Percentiles rank a stretch among this genome's conserved stretches.
These are phyloP conservation scores for Mortierella sp. DNA, from an alignment of 371 early-diverging fungal species.

Conservation along the genomic window DNA sequence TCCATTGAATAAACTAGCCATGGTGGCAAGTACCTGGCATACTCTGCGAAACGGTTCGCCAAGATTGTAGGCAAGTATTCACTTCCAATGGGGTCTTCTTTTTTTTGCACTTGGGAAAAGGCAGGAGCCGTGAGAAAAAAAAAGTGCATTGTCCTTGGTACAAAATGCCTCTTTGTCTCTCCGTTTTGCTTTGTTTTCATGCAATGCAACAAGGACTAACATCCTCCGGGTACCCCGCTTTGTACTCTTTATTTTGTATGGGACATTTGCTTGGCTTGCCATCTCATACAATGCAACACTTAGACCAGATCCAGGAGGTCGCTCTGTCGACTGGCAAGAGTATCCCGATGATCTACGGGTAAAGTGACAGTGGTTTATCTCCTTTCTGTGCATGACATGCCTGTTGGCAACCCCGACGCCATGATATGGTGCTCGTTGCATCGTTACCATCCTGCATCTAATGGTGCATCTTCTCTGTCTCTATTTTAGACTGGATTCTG, in stretches of 20 bases:
- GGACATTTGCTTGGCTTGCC: not conserved
- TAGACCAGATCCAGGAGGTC: constrained; percentile 60
- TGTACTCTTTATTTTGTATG: not conserved
- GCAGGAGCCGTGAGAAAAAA: not conserved
- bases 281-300: not conserved
- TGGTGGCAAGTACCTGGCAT: constrained; percentile 59
- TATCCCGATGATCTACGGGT: constrained; percentile 64
- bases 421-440: not conserved
- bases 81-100: not conserved
- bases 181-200: not conserved
- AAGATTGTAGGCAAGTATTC: constrained; percentile 56
- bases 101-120: not conserved
- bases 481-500: constrained; percentile 65
- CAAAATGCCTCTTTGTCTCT: not conserved
- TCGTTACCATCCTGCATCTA: too few species aligned
- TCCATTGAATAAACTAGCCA: constrained; percentile 34
- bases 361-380: not conserved
- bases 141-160: not conserved
- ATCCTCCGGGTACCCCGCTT: not conserved
- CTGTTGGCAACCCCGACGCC: not conserved
- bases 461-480: not conserved
- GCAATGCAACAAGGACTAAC: not conserved
- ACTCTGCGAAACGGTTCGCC: constrained; percentile 61
- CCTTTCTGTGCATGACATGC: too few species aligned
- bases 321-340: constrained; percentile 57